Percentiles rank a stretch among this genome's conserved stretches.
These are phyloP conservation scores for Paxillus ammoniavirescens DNA, from an alignment of 768 basidiomycete genomes.

Conservation along the genomic window DNA sequence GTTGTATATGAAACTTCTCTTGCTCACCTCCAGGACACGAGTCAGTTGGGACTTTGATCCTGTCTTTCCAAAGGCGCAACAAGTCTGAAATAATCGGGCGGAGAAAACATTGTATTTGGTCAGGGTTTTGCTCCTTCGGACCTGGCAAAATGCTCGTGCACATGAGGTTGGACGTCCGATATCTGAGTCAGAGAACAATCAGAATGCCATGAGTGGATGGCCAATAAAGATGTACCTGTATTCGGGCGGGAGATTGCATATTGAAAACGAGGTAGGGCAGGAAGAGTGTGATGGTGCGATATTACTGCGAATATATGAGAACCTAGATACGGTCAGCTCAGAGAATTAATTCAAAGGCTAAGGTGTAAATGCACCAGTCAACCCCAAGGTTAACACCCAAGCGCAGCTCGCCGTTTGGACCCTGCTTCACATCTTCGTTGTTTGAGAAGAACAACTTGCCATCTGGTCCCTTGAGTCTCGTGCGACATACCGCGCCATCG, in stretches of 20 bases:
- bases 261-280: too few species aligned
- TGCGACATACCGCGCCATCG: not conserved
- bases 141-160: slow-evolving; percentile 24
- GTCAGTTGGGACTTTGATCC: slow-evolving; percentile 20
- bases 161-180: too few species aligned
- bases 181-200: too few species aligned
- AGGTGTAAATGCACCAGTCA: not conserved
- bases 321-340: not conserved
- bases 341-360: too few species aligned
- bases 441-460: not conserved
- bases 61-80: slow-evolving; percentile 20
- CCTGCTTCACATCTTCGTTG: not conserved
- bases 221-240: too few species aligned
- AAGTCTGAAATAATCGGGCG: slow-evolving; percentile 27
- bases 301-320: not conserved
- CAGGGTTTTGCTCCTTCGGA: slow-evolving; percentile 26
- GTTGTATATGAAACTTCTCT: too few species aligned
- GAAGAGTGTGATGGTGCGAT: too few species aligned
- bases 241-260: too few species aligned
- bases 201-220: too few species aligned
- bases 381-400: not conserved
- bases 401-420: not conserved
- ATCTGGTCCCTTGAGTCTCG: not conserved
- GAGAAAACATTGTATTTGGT: slow-evolving; percentile 28
- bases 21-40: slow-evolving; percentile 22